Evolutionary conservation across 2,329 filamentous ascomycete species (phyloP).

Genomic region (Monilinia polystroma): DNA sequence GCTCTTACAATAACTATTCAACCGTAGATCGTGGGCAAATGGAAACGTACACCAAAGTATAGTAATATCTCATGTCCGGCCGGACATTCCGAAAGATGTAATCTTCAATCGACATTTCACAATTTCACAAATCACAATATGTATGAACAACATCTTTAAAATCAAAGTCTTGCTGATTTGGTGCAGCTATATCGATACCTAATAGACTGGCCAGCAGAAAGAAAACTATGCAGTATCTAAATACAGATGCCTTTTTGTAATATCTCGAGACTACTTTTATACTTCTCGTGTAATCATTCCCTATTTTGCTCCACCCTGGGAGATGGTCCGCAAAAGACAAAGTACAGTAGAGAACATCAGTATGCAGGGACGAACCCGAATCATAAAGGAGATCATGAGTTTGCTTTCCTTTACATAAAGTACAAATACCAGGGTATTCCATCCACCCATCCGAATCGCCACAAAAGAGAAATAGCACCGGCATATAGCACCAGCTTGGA

Average conservation of each 20-base stretch:
- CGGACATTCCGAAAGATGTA: neutral
- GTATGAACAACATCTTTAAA: neutral
- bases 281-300: neutral
- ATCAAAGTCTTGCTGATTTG: neutral
- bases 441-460: neutral
- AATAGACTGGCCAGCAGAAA: neutral
- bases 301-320: neutral
- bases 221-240: neutral
- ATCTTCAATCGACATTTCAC: neutral
- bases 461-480: neutral
- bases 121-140: neutral
- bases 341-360: neutral
- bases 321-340: neutral
- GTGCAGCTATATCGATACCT: neutral
- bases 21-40: too few species aligned
- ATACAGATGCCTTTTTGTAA: neutral
- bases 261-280: neutral
- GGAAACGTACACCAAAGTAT: too few species aligned
- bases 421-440: neutral
- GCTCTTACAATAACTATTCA: neutral
- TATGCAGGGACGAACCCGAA: neutral
- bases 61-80: neutral
- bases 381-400: neutral
- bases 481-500: too few species aligned
- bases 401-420: neutral